Evolutionary conservation across 2,329 filamentous ascomycete species (phyloP).

Genomic region (Incumbomyces delicatus): DNA sequence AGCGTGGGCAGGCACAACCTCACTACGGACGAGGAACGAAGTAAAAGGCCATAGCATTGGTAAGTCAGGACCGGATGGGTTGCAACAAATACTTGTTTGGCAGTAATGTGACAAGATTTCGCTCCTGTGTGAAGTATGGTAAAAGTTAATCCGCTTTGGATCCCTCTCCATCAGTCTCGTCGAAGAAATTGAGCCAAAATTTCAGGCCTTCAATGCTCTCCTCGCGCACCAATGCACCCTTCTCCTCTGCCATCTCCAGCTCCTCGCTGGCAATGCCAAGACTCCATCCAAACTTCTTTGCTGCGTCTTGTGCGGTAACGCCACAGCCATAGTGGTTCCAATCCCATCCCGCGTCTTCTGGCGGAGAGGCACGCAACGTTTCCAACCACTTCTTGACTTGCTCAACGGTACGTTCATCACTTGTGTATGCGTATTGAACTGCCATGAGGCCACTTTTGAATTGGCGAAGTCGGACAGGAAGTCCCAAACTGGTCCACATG

Average conservation of each 20-base stretch:
- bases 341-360: slow-evolving; percentile 61
- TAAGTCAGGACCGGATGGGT: no score
- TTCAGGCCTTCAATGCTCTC: slow-evolving; percentile 81
- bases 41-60: no score
- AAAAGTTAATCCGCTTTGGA: no score
- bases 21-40: no score
- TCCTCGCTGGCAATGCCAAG: slow-evolving; percentile 93
- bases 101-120: no score
- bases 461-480: slow-evolving; percentile 75
- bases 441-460: slow-evolving; percentile 94
- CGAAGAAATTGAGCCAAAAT: slow-evolving; percentile 75
- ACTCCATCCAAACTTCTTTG: slow-evolving; percentile 91
- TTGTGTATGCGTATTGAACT: slow-evolving; percentile 78
- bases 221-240: slow-evolving; percentile 76
- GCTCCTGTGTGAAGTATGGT: no score
- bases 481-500: slow-evolving; percentile 75
- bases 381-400: slow-evolving; percentile 68
- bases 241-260: slow-evolving; percentile 93
- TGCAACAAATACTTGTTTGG: no score
- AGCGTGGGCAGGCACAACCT: no score
- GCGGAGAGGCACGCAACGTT: slow-evolving; percentile 49
- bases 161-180: slow-evolving; percentile 13
- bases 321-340: slow-evolving; percentile 70
- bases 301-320: slow-evolving; percentile 79
- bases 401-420: slow-evolving; percentile 78